Evolutionary conservation across 2,329 filamentous ascomycete genomes (phyloP).

Genomic region (Diaporthe ampelina): DNA sequence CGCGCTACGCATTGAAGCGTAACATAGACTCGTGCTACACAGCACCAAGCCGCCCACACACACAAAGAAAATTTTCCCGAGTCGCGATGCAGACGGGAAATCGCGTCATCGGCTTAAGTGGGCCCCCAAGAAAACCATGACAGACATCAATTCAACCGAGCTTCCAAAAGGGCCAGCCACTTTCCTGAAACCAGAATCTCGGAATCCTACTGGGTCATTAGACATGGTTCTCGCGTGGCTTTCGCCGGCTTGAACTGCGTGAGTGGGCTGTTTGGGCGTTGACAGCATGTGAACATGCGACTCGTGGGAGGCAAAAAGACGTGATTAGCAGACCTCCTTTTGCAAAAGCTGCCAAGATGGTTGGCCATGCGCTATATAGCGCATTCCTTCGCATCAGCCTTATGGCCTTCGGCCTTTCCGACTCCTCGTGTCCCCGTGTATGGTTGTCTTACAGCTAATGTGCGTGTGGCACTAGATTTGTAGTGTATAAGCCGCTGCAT

Average conservation of each 20-base stretch:
- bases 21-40: background rate
- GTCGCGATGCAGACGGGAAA: constrained; percentile 21
- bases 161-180: constrained; percentile 7
- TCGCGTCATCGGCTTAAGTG: constrained; percentile 27
- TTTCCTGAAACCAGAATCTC: constrained; percentile 20
- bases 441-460: constrained; percentile 2
- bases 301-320: constrained; percentile 21
- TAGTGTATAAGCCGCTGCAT: constrained; percentile 11
- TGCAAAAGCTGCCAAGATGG: constrained; percentile 27
- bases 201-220: constrained; percentile 2
- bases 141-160: constrained; percentile 3
- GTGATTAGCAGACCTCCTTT: constrained; percentile 19
- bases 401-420: constrained; percentile 5
- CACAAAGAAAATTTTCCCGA: constrained; percentile 13
- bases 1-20: background rate
- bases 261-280: constrained; percentile 13
- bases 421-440: background rate
- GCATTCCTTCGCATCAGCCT: constrained; percentile 14
- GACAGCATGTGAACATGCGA: constrained; percentile 9
- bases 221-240: background rate
- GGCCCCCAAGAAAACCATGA: constrained; percentile 27
- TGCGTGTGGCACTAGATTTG: background rate
- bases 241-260: background rate
- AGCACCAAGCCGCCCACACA: background rate
- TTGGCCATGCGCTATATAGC: constrained; percentile 22